These are phyloP conservation scores for Leonotis leonurus DNA, from an alignment of 257 asterid genomes.

Conservation along the genomic window DNA sequence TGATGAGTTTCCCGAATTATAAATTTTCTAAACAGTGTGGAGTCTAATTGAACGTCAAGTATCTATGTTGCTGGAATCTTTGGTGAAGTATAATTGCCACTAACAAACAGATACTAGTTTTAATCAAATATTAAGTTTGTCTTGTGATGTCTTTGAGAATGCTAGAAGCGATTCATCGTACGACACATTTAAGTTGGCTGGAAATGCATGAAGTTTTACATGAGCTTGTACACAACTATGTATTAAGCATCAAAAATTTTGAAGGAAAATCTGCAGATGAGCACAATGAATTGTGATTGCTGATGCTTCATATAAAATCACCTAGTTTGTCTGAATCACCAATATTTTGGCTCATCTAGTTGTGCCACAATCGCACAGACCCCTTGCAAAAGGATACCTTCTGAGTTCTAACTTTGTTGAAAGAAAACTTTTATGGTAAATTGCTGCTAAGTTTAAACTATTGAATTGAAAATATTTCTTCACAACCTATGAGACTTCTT, in stretches of 20 bases:
- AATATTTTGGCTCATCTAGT: neutral
- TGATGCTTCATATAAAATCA: neutral
- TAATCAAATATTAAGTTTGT: neutral
- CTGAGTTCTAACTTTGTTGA: neutral
- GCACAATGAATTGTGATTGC: neutral
- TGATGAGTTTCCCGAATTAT: neutral
- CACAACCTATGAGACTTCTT: neutral
- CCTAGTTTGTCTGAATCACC: neutral
- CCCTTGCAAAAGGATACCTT: neutral
- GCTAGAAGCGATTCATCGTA: neutral
- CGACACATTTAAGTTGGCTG: neutral
- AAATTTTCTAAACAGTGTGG: neutral
- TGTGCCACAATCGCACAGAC: neutral
- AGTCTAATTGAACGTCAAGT: neutral
- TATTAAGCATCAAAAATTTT: neutral
- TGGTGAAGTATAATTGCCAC: neutral
- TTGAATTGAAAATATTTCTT: neutral
- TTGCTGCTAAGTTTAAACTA: neutral
- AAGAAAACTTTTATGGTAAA: neutral
- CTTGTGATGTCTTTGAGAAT: constrained; percentile 1
- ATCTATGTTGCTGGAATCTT: neutral
- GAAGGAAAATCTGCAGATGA: neutral
- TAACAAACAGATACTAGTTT: neutral
- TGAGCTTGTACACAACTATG: neutral
- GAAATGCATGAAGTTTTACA: neutral